Conservation (phyloP, 192 early-diverging fungal genomes). For the Coemansia sp. region DNA sequence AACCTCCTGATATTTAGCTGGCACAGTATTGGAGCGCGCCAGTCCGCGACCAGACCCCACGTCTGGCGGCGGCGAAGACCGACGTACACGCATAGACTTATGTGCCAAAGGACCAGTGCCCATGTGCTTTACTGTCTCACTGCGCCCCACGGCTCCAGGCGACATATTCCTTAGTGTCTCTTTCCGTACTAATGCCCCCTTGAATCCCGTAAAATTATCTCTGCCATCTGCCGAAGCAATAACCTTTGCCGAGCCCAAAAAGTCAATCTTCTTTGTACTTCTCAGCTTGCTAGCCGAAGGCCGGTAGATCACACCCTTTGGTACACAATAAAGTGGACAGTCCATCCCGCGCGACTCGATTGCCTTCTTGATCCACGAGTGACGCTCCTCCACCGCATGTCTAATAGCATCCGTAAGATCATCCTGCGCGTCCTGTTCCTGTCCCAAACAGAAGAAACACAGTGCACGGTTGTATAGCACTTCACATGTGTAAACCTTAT, state of each 20-base stretch:
- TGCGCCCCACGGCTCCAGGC: conserved; percentile 5
- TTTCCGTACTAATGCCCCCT: conserved; percentile 55
- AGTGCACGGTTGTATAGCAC: conserved; percentile 90
- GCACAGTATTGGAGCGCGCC: conserved; percentile 52
- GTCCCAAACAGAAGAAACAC: conserved; percentile 71
- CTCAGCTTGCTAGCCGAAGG: conserved; percentile 84
- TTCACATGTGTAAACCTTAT: conserved; percentile 86
- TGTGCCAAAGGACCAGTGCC: conserved; percentile 2
- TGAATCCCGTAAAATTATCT: conserved; percentile 56
- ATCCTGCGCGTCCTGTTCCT: conserved; percentile 64
- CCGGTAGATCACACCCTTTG: conserved; percentile 74
- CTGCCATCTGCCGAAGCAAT: conserved; percentile 67
- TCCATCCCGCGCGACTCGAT: conserved; percentile 56
- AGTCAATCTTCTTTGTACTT: conserved; percentile 76
- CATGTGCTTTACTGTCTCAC: conserved; percentile 35
- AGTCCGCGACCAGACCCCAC: conserved; percentile 16
- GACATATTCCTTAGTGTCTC: conserved; percentile 33
- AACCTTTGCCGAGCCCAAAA: conserved; percentile 77
- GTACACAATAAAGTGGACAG: conserved; percentile 76
- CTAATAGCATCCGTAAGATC: conserved; percentile 59
- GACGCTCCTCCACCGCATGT: conserved; percentile 67
- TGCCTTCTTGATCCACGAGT: conserved; percentile 69
- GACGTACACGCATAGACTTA: conserved; percentile 51
- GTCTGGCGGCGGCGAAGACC: conserved; percentile 45
- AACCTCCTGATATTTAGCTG: conserved; percentile 24